These are phyloP conservation scores for Epichloe hybrida DNA, from an alignment of 2,329 filamentous ascomycete genomes.

Conservation along the genomic window DNA sequence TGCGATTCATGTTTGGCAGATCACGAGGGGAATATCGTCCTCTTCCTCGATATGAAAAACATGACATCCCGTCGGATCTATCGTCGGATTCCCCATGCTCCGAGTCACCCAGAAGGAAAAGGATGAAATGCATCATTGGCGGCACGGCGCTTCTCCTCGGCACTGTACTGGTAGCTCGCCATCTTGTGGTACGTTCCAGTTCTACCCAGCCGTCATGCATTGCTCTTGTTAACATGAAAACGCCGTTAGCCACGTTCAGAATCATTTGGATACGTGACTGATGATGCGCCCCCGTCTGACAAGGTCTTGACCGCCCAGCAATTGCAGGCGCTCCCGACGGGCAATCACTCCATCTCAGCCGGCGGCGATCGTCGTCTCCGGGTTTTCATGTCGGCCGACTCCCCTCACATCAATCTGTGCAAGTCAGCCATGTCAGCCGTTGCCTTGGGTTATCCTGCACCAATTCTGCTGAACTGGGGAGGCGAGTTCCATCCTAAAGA, in stretches of 20 bases:
- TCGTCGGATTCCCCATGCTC: background rate
- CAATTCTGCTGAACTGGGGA: constrained; percentile 24
- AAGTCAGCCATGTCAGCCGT: constrained; percentile 25
- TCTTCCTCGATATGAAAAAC: background rate
- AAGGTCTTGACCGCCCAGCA: constrained; percentile 1
- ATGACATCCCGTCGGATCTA: background rate
- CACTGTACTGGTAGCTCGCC: background rate
- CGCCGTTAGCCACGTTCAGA: background rate
- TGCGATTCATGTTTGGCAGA: constrained; percentile 1
- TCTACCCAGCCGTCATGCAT: background rate
- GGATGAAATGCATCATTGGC: background rate
- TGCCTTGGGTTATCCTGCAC: constrained; percentile 24
- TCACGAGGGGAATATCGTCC: background rate
- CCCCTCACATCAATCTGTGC: constrained; percentile 23
- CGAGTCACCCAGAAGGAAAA: background rate
- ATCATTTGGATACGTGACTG: background rate
- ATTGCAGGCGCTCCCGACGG: background rate
- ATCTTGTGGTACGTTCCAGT: background rate
- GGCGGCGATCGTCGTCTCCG: constrained; percentile 15
- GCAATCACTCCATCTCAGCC: constrained; percentile 1
- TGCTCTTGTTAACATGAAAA: background rate
- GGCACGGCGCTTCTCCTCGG: background rate
- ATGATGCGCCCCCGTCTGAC: background rate
- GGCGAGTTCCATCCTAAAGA: constrained; percentile 23
- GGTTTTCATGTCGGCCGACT: constrained; percentile 26